Percentiles rank a stretch among this genome's conserved stretches.
Evolutionary conservation across 345 rosid genomes (phyloP).

Genomic region (Aquilaria yunnanensis): DNA sequence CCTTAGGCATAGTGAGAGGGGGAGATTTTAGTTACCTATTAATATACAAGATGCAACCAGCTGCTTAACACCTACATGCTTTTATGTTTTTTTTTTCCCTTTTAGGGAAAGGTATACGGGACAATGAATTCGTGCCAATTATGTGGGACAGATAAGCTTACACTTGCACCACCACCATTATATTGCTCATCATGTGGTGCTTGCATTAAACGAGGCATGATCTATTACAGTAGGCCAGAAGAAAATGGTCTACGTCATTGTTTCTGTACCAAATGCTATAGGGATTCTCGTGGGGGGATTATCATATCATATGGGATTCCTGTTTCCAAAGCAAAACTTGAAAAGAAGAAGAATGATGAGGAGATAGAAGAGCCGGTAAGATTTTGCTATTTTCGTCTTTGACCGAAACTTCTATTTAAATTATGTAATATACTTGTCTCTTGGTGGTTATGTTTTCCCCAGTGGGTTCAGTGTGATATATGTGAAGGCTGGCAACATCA

Average conservation of each 20-base stretch:
- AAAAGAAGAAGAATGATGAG: conserved; percentile 27
- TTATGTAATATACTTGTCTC: conserved; percentile 3
- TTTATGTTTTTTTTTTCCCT: conserved; percentile 6
- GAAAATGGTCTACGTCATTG: conserved; percentile 24
- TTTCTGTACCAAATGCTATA: conserved; percentile 37
- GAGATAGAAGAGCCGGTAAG: conserved; percentile 39
- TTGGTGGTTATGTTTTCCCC: conserved; percentile 12
- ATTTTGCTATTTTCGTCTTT: conserved; percentile 3
- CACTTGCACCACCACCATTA: conserved; percentile 33
- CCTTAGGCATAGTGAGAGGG: no score
- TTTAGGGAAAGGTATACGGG: conserved; percentile 14
- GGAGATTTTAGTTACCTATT: neutral
- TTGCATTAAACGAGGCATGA: conserved; percentile 22
- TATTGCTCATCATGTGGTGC: conserved; percentile 38
- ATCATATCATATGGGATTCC: conserved; percentile 22
- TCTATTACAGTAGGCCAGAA: conserved; percentile 31
- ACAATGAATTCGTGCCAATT: conserved; percentile 31
- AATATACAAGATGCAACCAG: conserved; percentile 1
- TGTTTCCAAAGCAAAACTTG: conserved; percentile 30
- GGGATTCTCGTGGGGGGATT: conserved; percentile 11
- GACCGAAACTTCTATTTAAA: neutral
- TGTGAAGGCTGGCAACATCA: conserved; percentile 58
- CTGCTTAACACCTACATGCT: conserved; percentile 7
- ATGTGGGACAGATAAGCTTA: conserved; percentile 29
- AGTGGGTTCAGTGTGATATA: conserved; percentile 58